Base-by-base conservation (phyloP, 2,329 filamentous ascomycete genomes). In the Sordariomycetes sp. region DNA sequence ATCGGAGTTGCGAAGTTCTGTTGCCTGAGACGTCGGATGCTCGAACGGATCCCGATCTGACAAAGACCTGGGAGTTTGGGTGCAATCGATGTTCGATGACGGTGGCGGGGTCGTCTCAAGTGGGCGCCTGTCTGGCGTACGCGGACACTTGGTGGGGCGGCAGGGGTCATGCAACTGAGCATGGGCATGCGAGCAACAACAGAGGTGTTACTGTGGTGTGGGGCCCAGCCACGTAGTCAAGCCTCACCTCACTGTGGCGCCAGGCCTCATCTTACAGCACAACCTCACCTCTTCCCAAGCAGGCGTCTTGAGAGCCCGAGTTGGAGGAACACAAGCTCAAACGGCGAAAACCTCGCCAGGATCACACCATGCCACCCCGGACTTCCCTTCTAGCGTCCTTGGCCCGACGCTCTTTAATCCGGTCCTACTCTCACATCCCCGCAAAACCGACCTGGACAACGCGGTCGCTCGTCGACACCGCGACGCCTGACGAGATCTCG, bases 381-480 rank as follows among this genome's bases (percentile, higher is more conserved):
- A 58, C 53, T 52, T 25, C 50, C 55, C 50, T 54, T 32, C 24
- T 62, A 28, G 52, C 50, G 11, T 37, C 22, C 7, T 58, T 20
- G 50, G 53, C 57, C 18, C 57, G 40, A n/a, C 59, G 53, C 58
- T 20, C 53, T 58, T 65, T 46, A 16, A 46, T 14, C 16, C 40
- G 40, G 10, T n/a, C 58, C 51, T 64, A 62, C 57, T 66, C 72
- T 54, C 68, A 72, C n/a, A 76, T 88, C 58, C 82, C 93, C 58
- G 79, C 82, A 18, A 79, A 80, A 60, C 90, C 92, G 24, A 87
- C 82, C 54, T 97, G 92, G 92, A 96, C 92, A 53, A 86, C 95
- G 63, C 77, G 82, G 37, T 86, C 88, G 10, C 77, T 94, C 0
- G 46, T 68, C 60, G 61, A 67, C 20, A 43, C 65, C 18, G 18